phyloP scores from a whole-genome alignment of 2,329 filamentous ascomycete species.

The Colletotrichum orbiculare region DNA sequence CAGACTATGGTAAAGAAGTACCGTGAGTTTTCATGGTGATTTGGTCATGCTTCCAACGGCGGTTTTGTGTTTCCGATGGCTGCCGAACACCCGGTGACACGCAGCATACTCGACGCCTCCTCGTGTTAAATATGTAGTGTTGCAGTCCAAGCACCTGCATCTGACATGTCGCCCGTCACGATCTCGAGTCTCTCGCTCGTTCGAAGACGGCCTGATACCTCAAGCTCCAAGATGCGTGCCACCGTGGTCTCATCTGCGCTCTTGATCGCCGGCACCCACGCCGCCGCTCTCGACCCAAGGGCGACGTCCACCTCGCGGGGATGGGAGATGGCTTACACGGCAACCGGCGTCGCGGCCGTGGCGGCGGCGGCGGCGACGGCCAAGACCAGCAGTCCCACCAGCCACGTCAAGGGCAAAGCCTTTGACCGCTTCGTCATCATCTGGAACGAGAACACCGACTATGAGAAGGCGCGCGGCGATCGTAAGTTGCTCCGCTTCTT shows the following conservation, averaged over 20 bases:
- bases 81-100: neutral
- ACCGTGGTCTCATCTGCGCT: slow-evolving; percentile 36
- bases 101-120: too few relatives aligned
- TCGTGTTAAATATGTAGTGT: too few relatives aligned
- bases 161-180: neutral
- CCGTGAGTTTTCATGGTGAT: too few relatives aligned
- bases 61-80: too few relatives aligned
- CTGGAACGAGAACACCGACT: slow-evolving; percentile 84
- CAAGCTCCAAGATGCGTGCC: slow-evolving; percentile 15
- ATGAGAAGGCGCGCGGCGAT: slow-evolving; percentile 61
- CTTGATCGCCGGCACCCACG: slow-evolving; percentile 42
- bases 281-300: slow-evolving; percentile 53
- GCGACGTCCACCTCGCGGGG: slow-evolving; percentile 43
- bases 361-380: too few relatives aligned
- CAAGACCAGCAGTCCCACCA: too few relatives aligned
- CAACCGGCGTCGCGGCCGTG: too few relatives aligned
- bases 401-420: slow-evolving; percentile 62
- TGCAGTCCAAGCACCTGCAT: neutral
- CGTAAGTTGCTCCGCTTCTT: too few relatives aligned
- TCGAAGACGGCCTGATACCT: slow-evolving; percentile 1
- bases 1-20: too few relatives aligned
- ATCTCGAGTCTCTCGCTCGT: neutral
- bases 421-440: slow-evolving; percentile 80
- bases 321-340: too few relatives aligned
- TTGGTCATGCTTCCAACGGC: too few relatives aligned